Base-by-base conservation (phyloP, 2,329 filamentous ascomycete species). In the Monilinia vaccinii-corymbosi region DNA sequence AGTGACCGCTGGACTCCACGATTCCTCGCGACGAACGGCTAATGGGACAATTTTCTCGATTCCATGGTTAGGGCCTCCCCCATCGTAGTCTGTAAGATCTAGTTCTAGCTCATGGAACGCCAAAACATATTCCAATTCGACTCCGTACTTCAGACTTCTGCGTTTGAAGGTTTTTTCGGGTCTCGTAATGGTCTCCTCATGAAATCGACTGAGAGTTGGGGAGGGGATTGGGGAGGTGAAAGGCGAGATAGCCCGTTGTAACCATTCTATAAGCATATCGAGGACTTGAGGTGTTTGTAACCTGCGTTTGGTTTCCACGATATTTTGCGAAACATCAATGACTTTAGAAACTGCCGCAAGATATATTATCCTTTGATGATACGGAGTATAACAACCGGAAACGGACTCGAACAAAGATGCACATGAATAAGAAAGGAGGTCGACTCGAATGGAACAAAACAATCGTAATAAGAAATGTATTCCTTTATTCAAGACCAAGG, bases 91-190 rank as follows among this genome's bases (percentile, higher is more conserved):
- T 32, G 10, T 47, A 21, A 68, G 63, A 13, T 47, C 11, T 14
- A 67, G 53, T 44, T 66, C 53, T 31, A 61, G 45, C 42, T 67
- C 61, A 38, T 64, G 62, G 42, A 67, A 69, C 11, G 65, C 66
- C 46, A 67, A 64, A 3, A 69, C 61, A 16, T 65, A 64, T 52
- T 69, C 68, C 28, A 69, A 36, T 61, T 68, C 66, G 4, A 69
- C 48, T 9, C 67, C 63, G 50, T 64, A 69, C 4, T 55, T 59
- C 51, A 63, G 10, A 34, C 21, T 44, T 21, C 14, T 55, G 21
- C 38, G 51, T 13, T 21, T 8, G 11, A 45, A 45, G 4, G 18
- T 13, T 23, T 13, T 34, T 21, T 31, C 11, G 46, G 21, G 25
- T 23, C 10, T 44, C 16, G 4, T 0, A 1, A 4, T 28, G 34